These are phyloP conservation scores for Cordyceps javanica DNA, from an alignment of 2,329 filamentous ascomycete species.

Conservation along the genomic window DNA sequence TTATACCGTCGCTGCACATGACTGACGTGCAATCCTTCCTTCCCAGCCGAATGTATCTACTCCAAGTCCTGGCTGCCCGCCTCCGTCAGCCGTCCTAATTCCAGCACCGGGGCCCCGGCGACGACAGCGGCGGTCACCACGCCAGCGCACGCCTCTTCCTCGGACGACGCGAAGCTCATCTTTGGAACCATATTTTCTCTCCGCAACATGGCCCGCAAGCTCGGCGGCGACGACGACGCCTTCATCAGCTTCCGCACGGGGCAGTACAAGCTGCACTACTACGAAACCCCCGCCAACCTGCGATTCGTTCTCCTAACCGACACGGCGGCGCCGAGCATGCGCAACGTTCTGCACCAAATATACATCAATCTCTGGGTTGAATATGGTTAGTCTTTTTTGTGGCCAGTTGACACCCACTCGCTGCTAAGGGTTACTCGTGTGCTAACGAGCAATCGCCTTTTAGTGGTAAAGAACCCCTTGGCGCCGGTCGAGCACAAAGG, in stretches of 20 bases:
- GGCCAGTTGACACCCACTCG: no score
- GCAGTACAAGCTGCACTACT: conserved; percentile 98
- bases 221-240: conserved; percentile 88
- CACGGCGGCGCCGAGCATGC: conserved; percentile 80
- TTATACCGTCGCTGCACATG: not conserved
- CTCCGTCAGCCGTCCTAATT: conserved; percentile 35
- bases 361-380: conserved; percentile 98
- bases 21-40: not conserved
- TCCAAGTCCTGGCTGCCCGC: conserved; percentile 72
- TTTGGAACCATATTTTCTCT: conserved; percentile 96
- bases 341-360: conserved; percentile 92
- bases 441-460: not conserved
- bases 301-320: conserved; percentile 97
- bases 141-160: conserved; percentile 30
- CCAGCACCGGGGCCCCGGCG: conserved; percentile 15
- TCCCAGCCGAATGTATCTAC: conserved; percentile 92
- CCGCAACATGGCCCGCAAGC: conserved; percentile 92
- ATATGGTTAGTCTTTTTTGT: conserved; percentile 57
- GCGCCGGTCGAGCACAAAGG: conserved; percentile 63
- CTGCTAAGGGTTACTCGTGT: not conserved
- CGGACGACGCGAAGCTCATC: conserved; percentile 91
- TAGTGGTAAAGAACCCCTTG: conserved; percentile 66
- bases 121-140: conserved; percentile 13
- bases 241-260: conserved; percentile 91
- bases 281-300: conserved; percentile 92